phyloP scores from a whole-genome alignment of 768 basidiomycete species.

The Rhodotorula babjevae region DNA sequence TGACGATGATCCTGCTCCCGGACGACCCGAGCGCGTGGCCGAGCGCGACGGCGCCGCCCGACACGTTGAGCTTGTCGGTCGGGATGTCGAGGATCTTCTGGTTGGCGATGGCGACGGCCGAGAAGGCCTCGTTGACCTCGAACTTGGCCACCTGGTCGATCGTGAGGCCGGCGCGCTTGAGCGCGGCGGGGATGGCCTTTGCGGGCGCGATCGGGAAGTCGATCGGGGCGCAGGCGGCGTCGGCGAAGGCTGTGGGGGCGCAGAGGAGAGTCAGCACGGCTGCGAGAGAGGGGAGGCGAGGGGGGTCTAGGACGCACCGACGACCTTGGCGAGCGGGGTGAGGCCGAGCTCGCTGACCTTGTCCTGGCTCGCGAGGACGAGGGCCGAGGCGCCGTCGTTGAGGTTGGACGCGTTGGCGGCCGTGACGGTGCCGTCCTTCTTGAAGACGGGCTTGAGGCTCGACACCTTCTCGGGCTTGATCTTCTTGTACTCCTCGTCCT shows the following conservation, averaged over 20 bases:
- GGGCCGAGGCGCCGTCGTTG: slow-evolving; percentile 92
- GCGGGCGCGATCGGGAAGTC: slow-evolving; percentile 96
- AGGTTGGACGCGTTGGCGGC: slow-evolving; percentile 92
- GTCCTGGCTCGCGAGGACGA: slow-evolving; percentile 88
- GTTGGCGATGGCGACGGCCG: slow-evolving; percentile 81
- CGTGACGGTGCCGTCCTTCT: slow-evolving; percentile 74
- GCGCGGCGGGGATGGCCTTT: slow-evolving; percentile 77
- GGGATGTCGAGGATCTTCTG: slow-evolving; percentile 82
- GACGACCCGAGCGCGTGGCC: slow-evolving; percentile 57
- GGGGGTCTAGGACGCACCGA: slow-evolving; percentile 61
- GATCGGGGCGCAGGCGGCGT: slow-evolving; percentile 91
- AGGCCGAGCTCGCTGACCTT: slow-evolving; percentile 86
- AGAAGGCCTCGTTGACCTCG: slow-evolving; percentile 98
- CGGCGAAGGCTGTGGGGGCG: slow-evolving; percentile 71
- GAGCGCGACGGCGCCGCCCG: slow-evolving; percentile 82
- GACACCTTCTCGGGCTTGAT: slow-evolving; percentile 93
- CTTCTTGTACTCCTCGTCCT: slow-evolving; percentile 98
- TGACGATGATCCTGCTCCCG: slow-evolving; percentile 87
- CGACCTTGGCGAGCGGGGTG: slow-evolving; percentile 85
- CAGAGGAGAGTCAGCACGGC: not conserved
- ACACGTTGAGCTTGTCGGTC: slow-evolving; percentile 73
- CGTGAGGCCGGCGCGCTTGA: slow-evolving; percentile 78
- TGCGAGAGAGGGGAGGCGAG: too few relatives aligned
- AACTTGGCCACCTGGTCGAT: slow-evolving; percentile 80
- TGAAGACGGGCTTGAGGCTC: slow-evolving; percentile 80